phyloP scores from a whole-genome alignment of 2,329 filamentous ascomycete genomes.

The Sporothrix globosa region DNA sequence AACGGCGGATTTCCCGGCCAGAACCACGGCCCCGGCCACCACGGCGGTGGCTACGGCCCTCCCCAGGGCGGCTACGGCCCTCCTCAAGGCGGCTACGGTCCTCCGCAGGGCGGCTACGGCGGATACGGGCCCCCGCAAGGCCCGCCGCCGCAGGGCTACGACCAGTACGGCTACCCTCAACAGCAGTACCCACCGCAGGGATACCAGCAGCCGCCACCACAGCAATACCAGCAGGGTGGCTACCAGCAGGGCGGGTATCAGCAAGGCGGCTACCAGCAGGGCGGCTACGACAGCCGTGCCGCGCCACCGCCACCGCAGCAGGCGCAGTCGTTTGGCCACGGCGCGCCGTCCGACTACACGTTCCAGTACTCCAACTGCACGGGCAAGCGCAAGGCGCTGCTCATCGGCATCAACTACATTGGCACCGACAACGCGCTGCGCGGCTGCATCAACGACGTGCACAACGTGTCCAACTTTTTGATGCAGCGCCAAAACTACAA shows the following conservation, averaged over 20 bases:
- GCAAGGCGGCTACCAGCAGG: conserved; percentile 28
- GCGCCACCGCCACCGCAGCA: conserved; percentile 53
- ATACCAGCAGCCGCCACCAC: conserved; percentile 45
- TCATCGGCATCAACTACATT: conserved; percentile 83
- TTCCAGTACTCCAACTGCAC: conserved; percentile 79
- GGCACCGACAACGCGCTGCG: conserved; percentile 70
- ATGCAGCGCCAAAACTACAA: conserved; percentile 70
- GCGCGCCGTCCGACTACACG: conserved; percentile 68
- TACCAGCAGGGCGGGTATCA: conserved; percentile 15
- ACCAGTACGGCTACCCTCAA: conserved; percentile 34
- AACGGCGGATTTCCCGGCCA: conserved; percentile 38
- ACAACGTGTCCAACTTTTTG: conserved; percentile 74
- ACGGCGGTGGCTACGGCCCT: conserved; percentile 33
- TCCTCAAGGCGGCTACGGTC: conserved; percentile 31
- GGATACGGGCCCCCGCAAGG: conserved; percentile 30
- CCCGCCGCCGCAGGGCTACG: conserved; percentile 35
- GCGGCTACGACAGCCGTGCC: conserved; percentile 28
- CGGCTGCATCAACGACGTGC: conserved; percentile 80
- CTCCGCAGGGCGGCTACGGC: conserved; percentile 7
- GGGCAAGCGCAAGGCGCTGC: conserved; percentile 70
- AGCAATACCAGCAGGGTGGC: conserved; percentile 33
- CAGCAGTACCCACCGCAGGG: not conserved
- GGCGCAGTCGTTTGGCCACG: conserved; percentile 65
- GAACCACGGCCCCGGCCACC: conserved; percentile 37
- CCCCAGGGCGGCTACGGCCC: conserved; percentile 28